These are phyloP conservation scores for Debaryomycetaceae sp. DNA, from an alignment of 1,139 yeast genomes.

Conservation along the genomic window DNA sequence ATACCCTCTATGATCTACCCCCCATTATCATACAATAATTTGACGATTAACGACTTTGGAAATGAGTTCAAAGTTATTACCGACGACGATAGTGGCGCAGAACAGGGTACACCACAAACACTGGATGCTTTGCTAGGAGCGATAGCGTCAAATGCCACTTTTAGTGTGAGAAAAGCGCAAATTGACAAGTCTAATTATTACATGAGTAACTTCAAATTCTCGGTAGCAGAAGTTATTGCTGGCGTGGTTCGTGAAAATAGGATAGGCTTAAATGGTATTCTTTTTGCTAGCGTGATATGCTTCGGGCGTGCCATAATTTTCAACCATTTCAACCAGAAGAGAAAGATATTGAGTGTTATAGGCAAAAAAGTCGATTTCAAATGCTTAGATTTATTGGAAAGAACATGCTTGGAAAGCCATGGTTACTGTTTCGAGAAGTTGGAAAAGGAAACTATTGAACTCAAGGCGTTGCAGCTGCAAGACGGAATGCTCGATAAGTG, in stretches of 20 bases:
- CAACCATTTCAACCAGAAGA: constrained; percentile 10
- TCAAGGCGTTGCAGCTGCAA: neutral
- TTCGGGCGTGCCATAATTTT: constrained; percentile 17
- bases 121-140: neutral
- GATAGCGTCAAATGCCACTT: neutral
- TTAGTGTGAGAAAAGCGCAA: neutral
- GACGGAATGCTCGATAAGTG: neutral
- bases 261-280: neutral
- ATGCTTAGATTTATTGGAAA: constrained; percentile 8
- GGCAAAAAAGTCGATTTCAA: neutral
- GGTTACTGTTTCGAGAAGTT: constrained; percentile 1
- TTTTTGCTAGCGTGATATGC: constrained; percentile 7
- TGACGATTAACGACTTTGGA: constrained; percentile 17
- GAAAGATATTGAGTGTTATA: neutral
- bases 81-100: constrained; percentile 5
- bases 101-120: neutral
- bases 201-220: neutral
- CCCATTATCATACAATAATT: constrained; percentile 21
- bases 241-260: neutral
- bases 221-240: neutral
- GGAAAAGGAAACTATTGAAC: neutral
- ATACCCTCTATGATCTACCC: constrained; percentile 23
- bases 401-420: constrained; percentile 15
- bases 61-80: constrained; percentile 14
- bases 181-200: neutral